These are phyloP conservation scores for Talaromyces sp. DNA, from an alignment of 2,329 filamentous ascomycete genomes.

Conservation along the genomic window DNA sequence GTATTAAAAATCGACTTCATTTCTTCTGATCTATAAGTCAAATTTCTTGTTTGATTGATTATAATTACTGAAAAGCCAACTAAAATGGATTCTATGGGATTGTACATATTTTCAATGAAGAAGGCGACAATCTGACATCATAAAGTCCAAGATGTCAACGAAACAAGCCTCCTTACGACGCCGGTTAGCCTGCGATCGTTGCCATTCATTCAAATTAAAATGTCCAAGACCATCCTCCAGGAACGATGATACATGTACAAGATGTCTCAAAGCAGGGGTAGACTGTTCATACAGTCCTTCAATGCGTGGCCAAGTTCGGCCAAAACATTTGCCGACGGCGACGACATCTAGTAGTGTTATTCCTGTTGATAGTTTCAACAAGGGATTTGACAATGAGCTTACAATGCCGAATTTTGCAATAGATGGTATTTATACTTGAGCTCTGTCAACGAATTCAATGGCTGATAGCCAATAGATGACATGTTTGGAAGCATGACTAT, in stretches of 20 bases:
- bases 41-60: not conserved
- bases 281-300: constrained; percentile 14
- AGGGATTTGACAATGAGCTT: not conserved
- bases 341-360: not conserved
- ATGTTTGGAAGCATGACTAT: constrained; percentile 9
- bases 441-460: not conserved
- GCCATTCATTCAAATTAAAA: constrained; percentile 16
- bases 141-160: constrained; percentile 8
- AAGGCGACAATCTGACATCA: not conserved
- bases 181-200: constrained; percentile 15
- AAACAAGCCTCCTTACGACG: not conserved
- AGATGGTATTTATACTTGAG: not conserved
- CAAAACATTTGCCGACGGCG: not conserved
- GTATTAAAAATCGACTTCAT: not conserved
- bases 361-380: not conserved
- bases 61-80: not conserved
- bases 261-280: constrained; percentile 9
- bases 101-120: not conserved
- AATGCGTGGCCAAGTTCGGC: constrained; percentile 14
- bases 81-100: not conserved
- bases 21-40: not conserved
- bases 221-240: constrained; percentile 2
- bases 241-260: constrained; percentile 1
- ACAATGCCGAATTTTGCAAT: not conserved
- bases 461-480: constrained; percentile 5